These are phyloP conservation scores for Vitis cinerea DNA, from an alignment of 164 flowering plant genomes.

Conservation along the genomic window DNA sequence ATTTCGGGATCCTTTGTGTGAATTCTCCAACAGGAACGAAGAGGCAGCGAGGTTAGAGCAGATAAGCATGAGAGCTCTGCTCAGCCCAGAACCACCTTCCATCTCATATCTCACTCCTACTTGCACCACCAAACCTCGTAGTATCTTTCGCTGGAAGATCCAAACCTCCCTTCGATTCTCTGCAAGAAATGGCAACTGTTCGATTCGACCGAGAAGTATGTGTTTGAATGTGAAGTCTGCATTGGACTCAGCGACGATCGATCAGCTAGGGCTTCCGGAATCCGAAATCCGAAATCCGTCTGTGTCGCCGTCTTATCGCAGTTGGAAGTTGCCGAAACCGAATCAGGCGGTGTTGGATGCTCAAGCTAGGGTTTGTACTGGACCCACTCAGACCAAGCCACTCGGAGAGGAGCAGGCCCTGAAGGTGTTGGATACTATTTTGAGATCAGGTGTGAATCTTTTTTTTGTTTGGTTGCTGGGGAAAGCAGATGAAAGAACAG, in stretches of 20 bases:
- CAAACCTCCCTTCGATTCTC: conserved; percentile 9
- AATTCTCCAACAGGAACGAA: no score
- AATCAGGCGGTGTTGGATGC: conserved; percentile 92
- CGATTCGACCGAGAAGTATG: conserved; percentile 8
- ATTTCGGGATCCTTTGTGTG: no score
- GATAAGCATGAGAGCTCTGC: conserved; percentile 36
- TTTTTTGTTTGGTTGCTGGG: not conserved
- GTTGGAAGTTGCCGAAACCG: conserved; percentile 48
- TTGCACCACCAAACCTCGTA: not conserved
- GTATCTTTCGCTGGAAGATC: not conserved
- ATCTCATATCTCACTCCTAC: conserved; percentile 16
- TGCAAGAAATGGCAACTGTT: not conserved
- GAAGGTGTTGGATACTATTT: conserved; percentile 77
- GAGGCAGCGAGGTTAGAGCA: no score
- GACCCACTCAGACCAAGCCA: conserved; percentile 89
- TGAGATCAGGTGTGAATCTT: conserved; percentile 62
- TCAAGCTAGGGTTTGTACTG: conserved; percentile 94
- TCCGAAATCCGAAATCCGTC: conserved; percentile 53
- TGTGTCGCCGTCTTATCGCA: conserved; percentile 66
- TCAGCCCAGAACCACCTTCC: conserved; percentile 21
- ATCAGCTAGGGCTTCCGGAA: conserved; percentile 47
- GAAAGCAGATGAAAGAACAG: not conserved
- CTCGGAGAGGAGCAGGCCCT: conserved; percentile 82
- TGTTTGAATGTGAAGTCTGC: conserved; percentile 22
- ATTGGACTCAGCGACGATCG: conserved; percentile 36